Percentiles rank a stretch among this genome's conserved stretches.
Evolutionary conservation across 2,329 filamentous ascomycete genomes (phyloP).

Genomic region (Diaporthe ilicicola): DNA sequence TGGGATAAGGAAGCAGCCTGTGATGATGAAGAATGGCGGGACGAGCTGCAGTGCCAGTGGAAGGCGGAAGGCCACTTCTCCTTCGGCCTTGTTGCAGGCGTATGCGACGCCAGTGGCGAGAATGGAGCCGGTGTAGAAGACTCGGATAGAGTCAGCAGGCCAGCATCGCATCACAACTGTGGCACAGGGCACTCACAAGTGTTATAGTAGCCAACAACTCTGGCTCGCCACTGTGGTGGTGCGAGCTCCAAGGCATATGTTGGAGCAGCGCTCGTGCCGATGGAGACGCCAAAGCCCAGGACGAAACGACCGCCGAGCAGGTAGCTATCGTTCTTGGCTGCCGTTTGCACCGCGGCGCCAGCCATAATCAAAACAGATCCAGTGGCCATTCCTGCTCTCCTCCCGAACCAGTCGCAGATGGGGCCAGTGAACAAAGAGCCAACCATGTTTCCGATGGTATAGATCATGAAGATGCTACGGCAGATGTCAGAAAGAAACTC

Average conservation of each 20-base stretch:
- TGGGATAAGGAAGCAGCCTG: conserved; percentile 47
- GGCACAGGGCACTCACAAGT: conserved; percentile 41
- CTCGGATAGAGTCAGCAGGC: conserved; percentile 25
- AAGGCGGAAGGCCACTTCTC: conserved; percentile 42
- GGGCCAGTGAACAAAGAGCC: conserved; percentile 51
- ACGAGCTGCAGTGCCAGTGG: conserved; percentile 49
- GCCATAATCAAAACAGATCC: conserved; percentile 51
- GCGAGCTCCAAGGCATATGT: conserved; percentile 47
- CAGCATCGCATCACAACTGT: not conserved
- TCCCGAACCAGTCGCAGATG: conserved; percentile 50
- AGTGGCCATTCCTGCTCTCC: conserved; percentile 51
- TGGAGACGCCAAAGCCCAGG: conserved; percentile 60
- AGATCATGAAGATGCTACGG: conserved; percentile 52
- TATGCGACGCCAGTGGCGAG: conserved; percentile 53
- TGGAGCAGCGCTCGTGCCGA: conserved; percentile 49
- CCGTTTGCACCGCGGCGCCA: conserved; percentile 49
- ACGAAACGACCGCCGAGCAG: conserved; percentile 62
- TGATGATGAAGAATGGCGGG: conserved; percentile 47
- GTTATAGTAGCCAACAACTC: conserved; percentile 50
- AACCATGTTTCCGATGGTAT: conserved; percentile 53
- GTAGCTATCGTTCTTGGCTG: conserved; percentile 46
- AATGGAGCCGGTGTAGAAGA: conserved; percentile 49
- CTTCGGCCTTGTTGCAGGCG: conserved; percentile 30
- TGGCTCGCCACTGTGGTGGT: conserved; percentile 41
- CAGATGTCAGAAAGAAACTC: not conserved